A percentile compares a stretch with the other conserved stretches of the same genome.
Evolutionary conservation across 345 rosid genomes (phyloP).

Genomic region (Luvunga scandens): DNA sequence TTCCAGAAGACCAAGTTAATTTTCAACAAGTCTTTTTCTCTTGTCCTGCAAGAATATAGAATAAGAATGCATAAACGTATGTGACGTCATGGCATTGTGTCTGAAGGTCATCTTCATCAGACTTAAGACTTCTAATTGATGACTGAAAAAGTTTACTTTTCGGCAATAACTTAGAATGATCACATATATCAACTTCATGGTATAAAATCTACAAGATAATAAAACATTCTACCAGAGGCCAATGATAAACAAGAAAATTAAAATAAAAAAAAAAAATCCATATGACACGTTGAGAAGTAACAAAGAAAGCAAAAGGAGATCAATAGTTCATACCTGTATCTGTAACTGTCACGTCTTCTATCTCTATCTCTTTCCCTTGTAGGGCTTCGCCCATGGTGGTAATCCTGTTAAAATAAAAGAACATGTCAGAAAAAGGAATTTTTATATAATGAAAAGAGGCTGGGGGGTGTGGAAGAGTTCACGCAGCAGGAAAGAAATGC

Average conservation of each 20-base stretch:
- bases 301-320: not conserved
- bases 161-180: not conserved
- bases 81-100: not conserved
- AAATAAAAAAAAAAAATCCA: not conserved
- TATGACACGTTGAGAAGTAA: not conserved
- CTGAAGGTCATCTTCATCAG: not conserved
- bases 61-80: not conserved
- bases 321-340: conserved; percentile 52
- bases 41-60: not conserved
- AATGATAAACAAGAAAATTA: not conserved
- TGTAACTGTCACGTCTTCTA: conserved; percentile 63
- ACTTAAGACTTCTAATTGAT: not conserved
- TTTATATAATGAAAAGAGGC: not conserved
- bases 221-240: not conserved
- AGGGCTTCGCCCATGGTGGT: conserved; percentile 74
- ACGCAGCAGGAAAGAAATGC: not conserved
- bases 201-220: not conserved
- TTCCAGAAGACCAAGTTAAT: not conserved
- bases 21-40: not conserved
- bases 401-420: conserved; percentile 47
- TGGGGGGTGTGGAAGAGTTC: not conserved
- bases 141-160: not conserved
- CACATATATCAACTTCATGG: not conserved
- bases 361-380: conserved; percentile 81
- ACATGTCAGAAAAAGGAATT: not conserved